A percentile compares a stretch with the other conserved stretches of the same genome.
These are phyloP conservation scores for Hypsizygus ulmarius DNA, from an alignment of 1,284 basidiomycete genomes.

Conservation along the genomic window DNA sequence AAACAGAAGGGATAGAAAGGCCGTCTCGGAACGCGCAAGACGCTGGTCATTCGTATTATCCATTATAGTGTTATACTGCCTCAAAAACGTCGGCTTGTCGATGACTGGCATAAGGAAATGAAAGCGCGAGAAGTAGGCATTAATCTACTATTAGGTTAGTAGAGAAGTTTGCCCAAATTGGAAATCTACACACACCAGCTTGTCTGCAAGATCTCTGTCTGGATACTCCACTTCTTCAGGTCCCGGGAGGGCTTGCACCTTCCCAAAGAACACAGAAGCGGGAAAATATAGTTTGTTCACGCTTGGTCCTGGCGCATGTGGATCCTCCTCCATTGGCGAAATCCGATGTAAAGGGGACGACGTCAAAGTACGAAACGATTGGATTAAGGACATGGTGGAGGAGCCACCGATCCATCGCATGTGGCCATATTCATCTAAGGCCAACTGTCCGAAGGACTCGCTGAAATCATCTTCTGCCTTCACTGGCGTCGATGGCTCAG, in stretches of 20 bases:
- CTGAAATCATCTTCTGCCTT: constrained; percentile 71
- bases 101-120: constrained; percentile 85
- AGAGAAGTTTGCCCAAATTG: constrained; percentile 12
- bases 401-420: constrained; percentile 91
- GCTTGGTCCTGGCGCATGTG: constrained; percentile 68
- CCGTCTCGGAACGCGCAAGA: constrained; percentile 55
- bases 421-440: constrained; percentile 86
- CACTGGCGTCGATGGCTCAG: constrained; percentile 43
- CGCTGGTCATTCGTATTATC: constrained; percentile 54
- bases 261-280: constrained; percentile 84
- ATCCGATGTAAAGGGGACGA: constrained; percentile 71
- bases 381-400: constrained; percentile 87
- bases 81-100: constrained; percentile 78
- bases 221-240: constrained; percentile 88
- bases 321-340: constrained; percentile 80
- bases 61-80: constrained; percentile 72
- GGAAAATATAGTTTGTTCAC: constrained; percentile 87
- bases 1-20: constrained; percentile 78
- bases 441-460: constrained; percentile 82
- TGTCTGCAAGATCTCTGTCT: constrained; percentile 77
- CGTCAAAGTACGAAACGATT: constrained; percentile 78
- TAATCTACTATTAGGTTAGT: constrained; percentile 49
- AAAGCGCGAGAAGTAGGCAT: constrained; percentile 80
- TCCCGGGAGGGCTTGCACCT: constrained; percentile 76
- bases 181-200: constrained; percentile 52